Percentiles rank a stretch among this genome's conserved stretches.
These are phyloP conservation scores for Russula sp. DNA, from an alignment of 768 basidiomycete genomes.

Conservation along the genomic window DNA sequence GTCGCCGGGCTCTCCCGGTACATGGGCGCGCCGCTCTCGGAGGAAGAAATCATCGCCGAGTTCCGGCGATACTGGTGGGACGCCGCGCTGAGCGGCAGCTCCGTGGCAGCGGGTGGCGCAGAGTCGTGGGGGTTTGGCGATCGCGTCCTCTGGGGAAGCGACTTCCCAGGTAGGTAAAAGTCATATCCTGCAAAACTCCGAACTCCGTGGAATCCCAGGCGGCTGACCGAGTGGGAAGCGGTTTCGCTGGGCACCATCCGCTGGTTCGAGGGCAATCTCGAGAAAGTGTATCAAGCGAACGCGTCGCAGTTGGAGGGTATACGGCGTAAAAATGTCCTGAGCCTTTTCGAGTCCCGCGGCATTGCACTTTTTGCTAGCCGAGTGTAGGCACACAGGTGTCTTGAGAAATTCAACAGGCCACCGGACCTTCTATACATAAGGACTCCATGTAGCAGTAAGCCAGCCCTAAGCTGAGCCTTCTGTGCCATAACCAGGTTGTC, in stretches of 20 bases:
- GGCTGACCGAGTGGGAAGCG: conserved; percentile 8
- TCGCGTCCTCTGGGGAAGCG: conserved; percentile 63
- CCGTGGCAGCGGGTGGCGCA: conserved; percentile 46
- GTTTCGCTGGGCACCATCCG: conserved; percentile 29
- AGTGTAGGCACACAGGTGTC: neutral
- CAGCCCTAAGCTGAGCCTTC: too few species aligned
- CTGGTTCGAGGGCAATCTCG: conserved; percentile 48
- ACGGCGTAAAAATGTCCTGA: conserved; percentile 44
- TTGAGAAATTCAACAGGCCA: neutral
- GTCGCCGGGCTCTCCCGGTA: conserved; percentile 61
- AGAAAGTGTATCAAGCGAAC: conserved; percentile 31
- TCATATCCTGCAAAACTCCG: neutral
- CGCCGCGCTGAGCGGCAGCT: conserved; percentile 58
- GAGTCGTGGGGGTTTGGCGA: conserved; percentile 45
- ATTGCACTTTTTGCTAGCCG: neutral
- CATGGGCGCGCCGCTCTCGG: conserved; percentile 62
- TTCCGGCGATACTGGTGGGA: conserved; percentile 72
- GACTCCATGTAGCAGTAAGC: too few species aligned
- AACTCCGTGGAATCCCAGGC: neutral
- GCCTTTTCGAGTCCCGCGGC: conserved; percentile 36
- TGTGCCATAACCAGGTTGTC: too few species aligned
- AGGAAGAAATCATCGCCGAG: conserved; percentile 61
- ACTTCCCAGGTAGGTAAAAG: conserved; percentile 57
- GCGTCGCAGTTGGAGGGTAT: conserved; percentile 38
- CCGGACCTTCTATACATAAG: too few species aligned